phyloP scores from a whole-genome alignment of 768 basidiomycete species.

The Rhodosporidiobolus sp. region DNA sequence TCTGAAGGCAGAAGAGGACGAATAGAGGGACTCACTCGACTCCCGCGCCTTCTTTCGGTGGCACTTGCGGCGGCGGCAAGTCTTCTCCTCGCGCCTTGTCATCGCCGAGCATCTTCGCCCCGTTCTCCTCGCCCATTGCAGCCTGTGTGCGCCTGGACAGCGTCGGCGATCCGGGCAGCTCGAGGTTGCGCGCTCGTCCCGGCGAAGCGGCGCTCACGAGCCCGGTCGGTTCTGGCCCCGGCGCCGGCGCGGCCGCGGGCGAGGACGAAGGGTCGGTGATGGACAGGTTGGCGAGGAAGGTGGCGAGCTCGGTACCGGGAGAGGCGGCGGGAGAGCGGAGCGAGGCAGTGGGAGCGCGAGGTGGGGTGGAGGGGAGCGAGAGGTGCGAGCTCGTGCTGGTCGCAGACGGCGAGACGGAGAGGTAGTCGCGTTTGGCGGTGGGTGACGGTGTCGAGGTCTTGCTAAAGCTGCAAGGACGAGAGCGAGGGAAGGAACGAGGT shows the following conservation, averaged over 20 bases:
- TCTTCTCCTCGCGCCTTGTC: background rate
- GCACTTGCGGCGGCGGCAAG: background rate
- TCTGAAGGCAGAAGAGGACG: background rate
- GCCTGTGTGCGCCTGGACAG: background rate
- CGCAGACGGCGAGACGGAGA: background rate
- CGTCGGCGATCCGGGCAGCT: background rate
- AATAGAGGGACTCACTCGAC: background rate
- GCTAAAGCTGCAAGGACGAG: background rate
- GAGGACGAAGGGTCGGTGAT: background rate
- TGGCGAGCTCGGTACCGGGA: slow-evolving; percentile 10
- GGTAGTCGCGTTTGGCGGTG: background rate
- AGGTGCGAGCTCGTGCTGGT: background rate
- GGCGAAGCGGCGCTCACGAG: too few relatives aligned
- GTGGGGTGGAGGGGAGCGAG: background rate
- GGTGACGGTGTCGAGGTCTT: too few relatives aligned
- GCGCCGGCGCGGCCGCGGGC: background rate
- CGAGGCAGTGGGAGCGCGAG: too few relatives aligned
- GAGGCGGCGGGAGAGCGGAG: background rate
- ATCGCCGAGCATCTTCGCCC: too few relatives aligned
- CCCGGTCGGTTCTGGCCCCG: background rate
- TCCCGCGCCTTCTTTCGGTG: background rate
- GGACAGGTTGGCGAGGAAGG: slow-evolving; percentile 11
- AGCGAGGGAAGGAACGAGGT: background rate
- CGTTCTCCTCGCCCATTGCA: too few relatives aligned
- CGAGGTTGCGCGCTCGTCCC: background rate